These are phyloP conservation scores for Nicotiana otophora DNA, from an alignment of 257 asterid genomes.

Conservation along the genomic window DNA sequence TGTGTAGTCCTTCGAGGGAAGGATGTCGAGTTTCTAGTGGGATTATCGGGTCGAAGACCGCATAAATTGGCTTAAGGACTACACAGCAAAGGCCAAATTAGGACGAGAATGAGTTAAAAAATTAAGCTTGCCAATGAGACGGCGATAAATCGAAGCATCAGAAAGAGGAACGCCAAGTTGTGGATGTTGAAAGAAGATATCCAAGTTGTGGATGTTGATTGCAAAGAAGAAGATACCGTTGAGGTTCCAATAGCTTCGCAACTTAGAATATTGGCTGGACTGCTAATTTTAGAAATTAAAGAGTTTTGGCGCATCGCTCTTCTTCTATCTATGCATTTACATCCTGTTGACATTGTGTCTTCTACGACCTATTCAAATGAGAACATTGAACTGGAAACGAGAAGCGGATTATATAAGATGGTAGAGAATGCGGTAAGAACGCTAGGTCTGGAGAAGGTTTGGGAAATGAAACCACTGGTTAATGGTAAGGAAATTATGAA, in stretches of 20 bases:
- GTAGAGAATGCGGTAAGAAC: constrained; percentile 35
- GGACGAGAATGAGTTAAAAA: too few relatives aligned
- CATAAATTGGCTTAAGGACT: too few relatives aligned
- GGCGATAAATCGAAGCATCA: too few relatives aligned
- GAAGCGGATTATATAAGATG: constrained; percentile 31
- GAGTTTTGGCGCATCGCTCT: constrained; percentile 68
- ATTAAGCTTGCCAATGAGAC: too few relatives aligned
- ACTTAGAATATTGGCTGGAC: constrained; percentile 58
- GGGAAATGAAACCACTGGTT: constrained; percentile 69
- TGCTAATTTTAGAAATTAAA: constrained; percentile 72
- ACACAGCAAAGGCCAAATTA: too few relatives aligned
- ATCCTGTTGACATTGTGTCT: constrained; percentile 18
- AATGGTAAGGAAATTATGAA: constrained; percentile 72
- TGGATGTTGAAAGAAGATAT: constrained; percentile 22
- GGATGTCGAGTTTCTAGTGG: too few relatives aligned
- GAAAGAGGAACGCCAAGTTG: constrained; percentile 24
- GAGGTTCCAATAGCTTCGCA: constrained; percentile 50
- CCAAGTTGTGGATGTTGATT: constrained; percentile 41
- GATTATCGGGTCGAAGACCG: too few relatives aligned
- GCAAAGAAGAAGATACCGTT: constrained; percentile 41
- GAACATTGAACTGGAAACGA: constrained; percentile 34
- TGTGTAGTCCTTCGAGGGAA: too few relatives aligned
- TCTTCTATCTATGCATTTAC: constrained; percentile 46
- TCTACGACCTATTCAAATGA: constrained; percentile 6
- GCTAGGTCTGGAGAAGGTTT: constrained; percentile 65